Evolutionary conservation across 495 filamentous ascomycete species (phyloP).

Genomic region (Aspergillus asperescens): DNA sequence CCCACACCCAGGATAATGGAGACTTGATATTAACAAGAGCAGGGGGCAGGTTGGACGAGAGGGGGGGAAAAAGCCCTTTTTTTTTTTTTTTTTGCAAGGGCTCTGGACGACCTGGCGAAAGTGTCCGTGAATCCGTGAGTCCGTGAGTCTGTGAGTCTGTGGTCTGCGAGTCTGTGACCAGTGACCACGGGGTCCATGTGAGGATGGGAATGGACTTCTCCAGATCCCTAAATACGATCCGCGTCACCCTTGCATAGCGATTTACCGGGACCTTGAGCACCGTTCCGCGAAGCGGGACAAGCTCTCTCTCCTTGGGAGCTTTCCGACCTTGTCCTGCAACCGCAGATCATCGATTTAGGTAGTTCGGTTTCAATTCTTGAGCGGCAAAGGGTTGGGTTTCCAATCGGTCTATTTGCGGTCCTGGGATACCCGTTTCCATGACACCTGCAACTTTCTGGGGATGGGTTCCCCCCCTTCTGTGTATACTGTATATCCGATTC

Average conservation of each 20-base stretch:
- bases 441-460: background rate
- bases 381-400: slow-evolving; percentile 11
- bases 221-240: slow-evolving; percentile 18
- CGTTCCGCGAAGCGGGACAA: slow-evolving; percentile 7
- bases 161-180: no score
- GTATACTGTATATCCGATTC: slow-evolving; percentile 1
- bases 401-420: slow-evolving; percentile 17
- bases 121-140: no score
- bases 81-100: no score
- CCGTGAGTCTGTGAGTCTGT: no score
- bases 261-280: slow-evolving; percentile 1
- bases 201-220: background rate
- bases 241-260: slow-evolving; percentile 22
- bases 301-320: no score
- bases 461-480: background rate
- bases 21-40: no score
- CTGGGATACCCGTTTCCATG: background rate
- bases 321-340: slow-evolving; percentile 4
- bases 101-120: no score
- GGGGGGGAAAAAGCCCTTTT: no score
- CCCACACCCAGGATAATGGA: no score
- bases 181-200: background rate
- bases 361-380: slow-evolving; percentile 16
- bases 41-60: no score
- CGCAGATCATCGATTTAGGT: slow-evolving; percentile 14